Percentiles rank a stretch among this genome's conserved stretches.
Evolutionary conservation across 257 asterid genomes (phyloP).

Genomic region (Buddleja alternifolia): DNA sequence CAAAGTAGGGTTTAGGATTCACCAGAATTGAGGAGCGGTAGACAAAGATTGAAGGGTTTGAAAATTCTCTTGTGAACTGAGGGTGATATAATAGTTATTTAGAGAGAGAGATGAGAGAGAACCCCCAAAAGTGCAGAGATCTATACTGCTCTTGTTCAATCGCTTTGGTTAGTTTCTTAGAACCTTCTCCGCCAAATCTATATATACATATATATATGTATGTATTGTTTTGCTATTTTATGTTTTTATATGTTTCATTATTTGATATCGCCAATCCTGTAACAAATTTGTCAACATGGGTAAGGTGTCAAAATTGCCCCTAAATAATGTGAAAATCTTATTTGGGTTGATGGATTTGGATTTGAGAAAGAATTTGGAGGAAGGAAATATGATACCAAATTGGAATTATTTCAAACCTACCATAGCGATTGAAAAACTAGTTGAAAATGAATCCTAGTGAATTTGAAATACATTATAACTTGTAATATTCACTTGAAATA

Average conservation of each 20-base stretch:
- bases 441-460: too few species aligned
- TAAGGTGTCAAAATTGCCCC: slow-evolving; percentile 22
- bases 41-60: slow-evolving; percentile 26
- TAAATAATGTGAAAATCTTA: not conserved
- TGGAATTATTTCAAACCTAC: too few species aligned
- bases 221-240: not conserved
- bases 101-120: slow-evolving; percentile 10
- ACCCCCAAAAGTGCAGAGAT: slow-evolving; percentile 27
- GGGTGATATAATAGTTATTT: slow-evolving; percentile 18
- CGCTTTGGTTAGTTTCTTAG: slow-evolving; percentile 27
- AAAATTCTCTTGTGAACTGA: slow-evolving; percentile 23
- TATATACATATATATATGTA: too few species aligned
- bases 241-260: not conserved
- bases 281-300: not conserved
- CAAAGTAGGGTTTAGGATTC: not conserved
- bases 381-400: not conserved
- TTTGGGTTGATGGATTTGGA: not conserved
- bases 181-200: slow-evolving; percentile 25
- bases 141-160: slow-evolving; percentile 10
- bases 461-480: too few species aligned
- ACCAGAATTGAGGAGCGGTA: slow-evolving; percentile 4
- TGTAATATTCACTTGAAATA: too few species aligned
- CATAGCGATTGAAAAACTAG: too few species aligned
- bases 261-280: slow-evolving; percentile 23
- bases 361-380: too few species aligned